These are phyloP conservation scores for Aspergillus sp. DNA, from an alignment of 2,329 filamentous ascomycete genomes.

Conservation along the genomic window DNA sequence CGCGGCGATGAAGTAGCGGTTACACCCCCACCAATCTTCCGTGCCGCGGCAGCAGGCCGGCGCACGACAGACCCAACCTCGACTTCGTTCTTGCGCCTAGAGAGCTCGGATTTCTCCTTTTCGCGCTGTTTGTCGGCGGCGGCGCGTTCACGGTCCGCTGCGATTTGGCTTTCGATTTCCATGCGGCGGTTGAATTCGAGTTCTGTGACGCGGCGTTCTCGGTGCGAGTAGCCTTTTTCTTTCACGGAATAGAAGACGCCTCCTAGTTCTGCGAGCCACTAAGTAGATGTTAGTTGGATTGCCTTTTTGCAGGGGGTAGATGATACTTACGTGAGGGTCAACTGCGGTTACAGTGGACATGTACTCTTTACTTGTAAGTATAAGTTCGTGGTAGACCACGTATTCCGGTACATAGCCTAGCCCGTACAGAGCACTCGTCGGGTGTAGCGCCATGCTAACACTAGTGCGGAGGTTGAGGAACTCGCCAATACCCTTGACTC, in stretches of 20 bases:
- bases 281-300: slow-evolving; percentile 2
- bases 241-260: slow-evolving; percentile 97
- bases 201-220: slow-evolving; percentile 84
- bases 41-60: slow-evolving; percentile 30
- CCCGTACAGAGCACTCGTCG: slow-evolving; percentile 89
- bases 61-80: slow-evolving; percentile 38
- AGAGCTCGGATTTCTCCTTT: slow-evolving; percentile 35
- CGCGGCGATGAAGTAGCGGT: slow-evolving; percentile 28
- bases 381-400: slow-evolving; percentile 96
- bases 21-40: slow-evolving; percentile 30
- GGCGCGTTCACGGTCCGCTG: slow-evolving; percentile 70
- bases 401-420: slow-evolving; percentile 93
- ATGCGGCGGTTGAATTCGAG: slow-evolving; percentile 89
- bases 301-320: not conserved
- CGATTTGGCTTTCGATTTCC: slow-evolving; percentile 93
- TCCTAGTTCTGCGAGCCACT: slow-evolving; percentile 91
- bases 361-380: slow-evolving; percentile 95
- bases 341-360: slow-evolving; percentile 97
- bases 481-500: slow-evolving; percentile 93
- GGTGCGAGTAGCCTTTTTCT: slow-evolving; percentile 90
- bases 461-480: slow-evolving; percentile 96
- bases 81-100: slow-evolving; percentile 35
- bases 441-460: slow-evolving; percentile 90
- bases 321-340: slow-evolving; percentile 68
- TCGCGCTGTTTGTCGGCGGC: slow-evolving; percentile 42